Base-by-base conservation (phyloP, 106 monocot species). In the Dioscorea zingiberensis region DNA sequence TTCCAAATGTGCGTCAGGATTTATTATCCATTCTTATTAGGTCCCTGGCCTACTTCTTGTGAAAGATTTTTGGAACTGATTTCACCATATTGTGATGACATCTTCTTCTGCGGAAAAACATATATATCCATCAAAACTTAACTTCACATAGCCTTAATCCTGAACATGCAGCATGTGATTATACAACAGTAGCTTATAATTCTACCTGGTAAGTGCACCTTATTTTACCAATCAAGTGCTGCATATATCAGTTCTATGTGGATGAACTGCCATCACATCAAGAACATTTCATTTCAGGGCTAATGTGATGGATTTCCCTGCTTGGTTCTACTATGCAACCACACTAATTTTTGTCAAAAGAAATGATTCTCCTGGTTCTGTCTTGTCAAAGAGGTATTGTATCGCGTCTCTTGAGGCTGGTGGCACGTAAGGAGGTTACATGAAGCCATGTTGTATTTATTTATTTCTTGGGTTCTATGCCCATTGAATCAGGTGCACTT, bases 311-410 rank as follows among this genome's bases (percentile, higher is more conserved):
- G 65, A 57, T 51, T 95, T 95, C 78, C 91, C 94, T 62, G 58
- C 53, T 67, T 95, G 91, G 94, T 91, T 85, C 65, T 83, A 83
- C 73, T 88, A 91, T 64, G 87, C 91, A 53, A 28, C 64, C 60
- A 60, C 73, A 44, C 54, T 91, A 60, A 46, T 23, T 91, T 95
- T 60, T 64, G 44, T 53, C 30, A 65, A n/a, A n/a, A n/a, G n/a
- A 73, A 51, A 84, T 63, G 29, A 30, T 21, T 71, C 69, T 51
- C 27, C 71, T 30, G 48, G 65, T 70, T 73, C 73, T 71, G 66
- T 45, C 73, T 24, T 93, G 60, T 66, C 78, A n/a, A 7, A 48
- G 58, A 48, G 66, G 60, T 21, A 26, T 75, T n/a, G n/a, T n/a
- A n/a, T n/a, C n/a, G 71, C 69, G 58, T n/a, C n/a, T 59, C 30